Evolutionary conservation across 2,329 filamentous ascomycete species (phyloP).

Genomic region (Epichloe festucae): DNA sequence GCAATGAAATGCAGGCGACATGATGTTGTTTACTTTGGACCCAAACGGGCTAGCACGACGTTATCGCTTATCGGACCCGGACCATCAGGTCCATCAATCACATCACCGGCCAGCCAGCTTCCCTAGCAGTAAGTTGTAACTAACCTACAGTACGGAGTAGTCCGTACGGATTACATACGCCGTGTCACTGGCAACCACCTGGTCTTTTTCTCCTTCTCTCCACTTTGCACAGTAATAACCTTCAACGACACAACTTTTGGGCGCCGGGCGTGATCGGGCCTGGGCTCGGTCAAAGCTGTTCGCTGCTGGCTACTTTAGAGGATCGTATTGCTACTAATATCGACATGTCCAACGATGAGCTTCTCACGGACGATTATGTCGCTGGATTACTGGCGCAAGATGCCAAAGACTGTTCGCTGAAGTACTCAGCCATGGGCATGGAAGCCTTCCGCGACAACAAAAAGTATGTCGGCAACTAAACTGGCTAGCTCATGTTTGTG

Average conservation of each 20-base stretch:
- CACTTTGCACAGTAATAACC: background rate
- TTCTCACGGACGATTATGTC: conserved; percentile 64
- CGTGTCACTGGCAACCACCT: background rate
- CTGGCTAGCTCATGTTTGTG: background rate
- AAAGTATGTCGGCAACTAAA: conserved; percentile 27
- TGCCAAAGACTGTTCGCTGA: conserved; percentile 58
- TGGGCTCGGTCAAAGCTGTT: background rate
- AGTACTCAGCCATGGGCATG: conserved; percentile 62
- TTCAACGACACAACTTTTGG: background rate
- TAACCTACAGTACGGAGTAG: background rate
- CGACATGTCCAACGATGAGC: conserved; percentile 31
- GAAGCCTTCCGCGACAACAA: conserved; percentile 37
- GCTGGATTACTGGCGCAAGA: conserved; percentile 69
- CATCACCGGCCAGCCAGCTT: too few species aligned
- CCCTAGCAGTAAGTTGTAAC: background rate
- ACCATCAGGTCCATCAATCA: background rate
- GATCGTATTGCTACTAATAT: background rate
- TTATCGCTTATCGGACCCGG: conserved; percentile 1
- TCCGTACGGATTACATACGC: too few species aligned
- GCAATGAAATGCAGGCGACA: background rate
- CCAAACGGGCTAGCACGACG: conserved; percentile 5
- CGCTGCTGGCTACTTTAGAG: background rate
- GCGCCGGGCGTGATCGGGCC: background rate
- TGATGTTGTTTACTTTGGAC: conserved; percentile 8
- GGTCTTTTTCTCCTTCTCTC: background rate